Evolutionary conservation across 2,329 filamentous ascomycete species (phyloP), one percentile per base, ranked within the genome.

Genomic region (Coniella lustricola): DNA sequence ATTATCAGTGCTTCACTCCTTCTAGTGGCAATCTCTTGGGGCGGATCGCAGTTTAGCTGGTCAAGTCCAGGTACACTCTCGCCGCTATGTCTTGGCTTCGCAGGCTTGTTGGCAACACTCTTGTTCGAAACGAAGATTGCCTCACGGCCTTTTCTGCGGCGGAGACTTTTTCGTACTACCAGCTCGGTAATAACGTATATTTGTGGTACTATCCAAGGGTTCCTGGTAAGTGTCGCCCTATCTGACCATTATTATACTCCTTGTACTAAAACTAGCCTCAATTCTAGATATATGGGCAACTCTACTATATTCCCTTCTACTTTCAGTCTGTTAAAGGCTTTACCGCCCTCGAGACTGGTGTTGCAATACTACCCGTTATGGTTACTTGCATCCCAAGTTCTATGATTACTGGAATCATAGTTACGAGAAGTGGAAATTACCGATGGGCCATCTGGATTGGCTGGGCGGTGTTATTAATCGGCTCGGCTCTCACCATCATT

Each of bases 221-320:
- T 46, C 12, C 4, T 46, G 5, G 21, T 46, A 34, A 21, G 21
- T 46, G 16, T n/a, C 16, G 17, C 16, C 20, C 16, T 35, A 16
- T 5, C 13, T n/a, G n/a, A n/a, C n/a, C n/a, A n/a, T n/a, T n/a
- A n/a, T n/a, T n/a, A n/a, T n/a, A n/a, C n/a, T n/a, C n/a, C n/a
- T n/a, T n/a, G n/a, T n/a, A n/a, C n/a, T n/a, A n/a, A n/a, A n/a
- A n/a, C n/a, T n/a, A n/a, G n/a, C n/a, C n/a, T n/a, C n/a, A n/a
- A n/a, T 21, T 44, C 13, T 34, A 45, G 33, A 50, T 53, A 21
- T 53, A 50, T 9, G 29, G 44, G 12, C 34, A 50, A 22, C 44
- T 53, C 3, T 56, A 55, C 31, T 54, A 56, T 29, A 21, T 55
- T 10, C 49, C 55, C 2, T 50, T 57, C 7, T 59, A 56, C 37